Base-by-base conservation (phyloP, 345 rosid genomes). In the Salix viminalis region DNA sequence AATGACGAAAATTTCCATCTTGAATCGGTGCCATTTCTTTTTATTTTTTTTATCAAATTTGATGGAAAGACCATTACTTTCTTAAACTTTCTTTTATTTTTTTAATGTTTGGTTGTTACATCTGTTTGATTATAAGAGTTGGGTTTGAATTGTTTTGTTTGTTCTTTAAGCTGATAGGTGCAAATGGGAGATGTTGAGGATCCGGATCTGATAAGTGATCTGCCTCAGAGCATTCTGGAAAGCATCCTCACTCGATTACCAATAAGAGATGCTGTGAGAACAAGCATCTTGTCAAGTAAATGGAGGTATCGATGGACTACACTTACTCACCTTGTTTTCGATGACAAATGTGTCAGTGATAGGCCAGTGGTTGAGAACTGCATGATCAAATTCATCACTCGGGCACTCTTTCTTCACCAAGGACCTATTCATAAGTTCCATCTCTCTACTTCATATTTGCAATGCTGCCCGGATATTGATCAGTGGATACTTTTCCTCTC, bases 401-500 rank as follows among this genome's bases (percentile, higher is more conserved):
- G 85, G 6, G 87, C 88, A 8, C 89, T 96, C 68, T 90, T 93
- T 76, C 97, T 96, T 67, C 98, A 93, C 69, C 95, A 82, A 72
- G 99, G 99, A 26, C 98, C 95, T 16, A 90, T 93, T 81, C 94
- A 90, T 64, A 92, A 88, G 89, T 93, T 93, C 83, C 90, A 91
- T 83, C 95, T 96, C 26, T 87, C 94, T 1, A 85, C 92, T 24
- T 62, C 86, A 2, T 74, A 72, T 81, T 73, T 91, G 78, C 94
- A 88, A 41, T 83, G 88, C 73, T 88, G 92, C 85, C 90, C 96
- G 0, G 97, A 93, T 60, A 83, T 96, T 34, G 99, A 96, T 77
- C 98, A 93, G 72, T 96, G 99, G 98, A 48, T 93, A 61, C 98
- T 96, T 75, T 92, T 89, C 81, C 99, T 96, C 39, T 96, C 98